Conservation (phyloP, 2,329 filamentous ascomycete genomes). For the Juglanconis juglandina region DNA sequence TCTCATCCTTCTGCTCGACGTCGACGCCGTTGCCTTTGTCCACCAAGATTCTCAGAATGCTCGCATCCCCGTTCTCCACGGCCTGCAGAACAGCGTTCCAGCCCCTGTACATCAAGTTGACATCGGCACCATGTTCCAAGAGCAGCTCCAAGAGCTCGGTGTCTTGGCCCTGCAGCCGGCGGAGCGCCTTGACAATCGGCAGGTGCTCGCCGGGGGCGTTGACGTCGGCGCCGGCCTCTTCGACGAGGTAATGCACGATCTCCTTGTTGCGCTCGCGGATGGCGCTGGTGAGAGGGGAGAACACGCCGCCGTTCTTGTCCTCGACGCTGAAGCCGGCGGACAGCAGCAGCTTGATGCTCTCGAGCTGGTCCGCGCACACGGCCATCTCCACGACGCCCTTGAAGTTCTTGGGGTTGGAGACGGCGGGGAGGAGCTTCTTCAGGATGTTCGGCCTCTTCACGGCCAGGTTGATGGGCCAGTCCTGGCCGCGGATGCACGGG, state of each 20-base stretch:
- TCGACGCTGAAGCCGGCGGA: slow-evolving; percentile 64
- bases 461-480: slow-evolving; percentile 70
- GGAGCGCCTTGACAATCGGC: slow-evolving; percentile 66
- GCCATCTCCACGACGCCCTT: slow-evolving; percentile 67
- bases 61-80: slow-evolving; percentile 59
- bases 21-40: slow-evolving; percentile 26
- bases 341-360: slow-evolving; percentile 64
- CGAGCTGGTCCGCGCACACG: slow-evolving; percentile 63
- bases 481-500: slow-evolving; percentile 59
- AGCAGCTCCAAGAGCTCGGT: slow-evolving; percentile 61
- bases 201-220: slow-evolving; percentile 69
- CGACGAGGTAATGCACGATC: slow-evolving; percentile 60
- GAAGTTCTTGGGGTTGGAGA: slow-evolving; percentile 58
- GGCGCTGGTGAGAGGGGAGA: slow-evolving; percentile 65
- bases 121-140: slow-evolving; percentile 61
- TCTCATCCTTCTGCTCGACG: slow-evolving; percentile 25
- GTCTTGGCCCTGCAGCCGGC: slow-evolving; percentile 53
- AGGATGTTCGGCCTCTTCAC: slow-evolving; percentile 60
- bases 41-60: slow-evolving; percentile 50
- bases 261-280: slow-evolving; percentile 60
- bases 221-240: slow-evolving; percentile 59
- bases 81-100: slow-evolving; percentile 66
- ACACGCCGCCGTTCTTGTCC: slow-evolving; percentile 70
- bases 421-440: slow-evolving; percentile 52
- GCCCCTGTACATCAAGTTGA: slow-evolving; percentile 64